A percentile compares a stretch with the other conserved stretches of the same genome.
phyloP scores from a whole-genome alignment of 345 rosid species.

The Psidium friedrichsthalianum region DNA sequence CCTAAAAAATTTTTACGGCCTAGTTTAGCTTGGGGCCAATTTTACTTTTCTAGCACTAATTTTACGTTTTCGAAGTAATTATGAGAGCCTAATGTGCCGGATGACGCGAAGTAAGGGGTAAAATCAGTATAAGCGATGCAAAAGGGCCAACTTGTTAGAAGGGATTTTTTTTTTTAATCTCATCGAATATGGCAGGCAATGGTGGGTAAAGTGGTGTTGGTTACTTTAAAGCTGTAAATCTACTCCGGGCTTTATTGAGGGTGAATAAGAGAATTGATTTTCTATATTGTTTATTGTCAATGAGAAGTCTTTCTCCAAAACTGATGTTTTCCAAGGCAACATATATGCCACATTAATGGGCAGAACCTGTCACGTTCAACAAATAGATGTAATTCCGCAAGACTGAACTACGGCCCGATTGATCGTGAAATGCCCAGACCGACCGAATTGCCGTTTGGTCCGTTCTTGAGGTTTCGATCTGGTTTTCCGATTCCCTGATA shows the following conservation, averaged over 20 bases:
- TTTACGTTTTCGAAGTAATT: neutral
- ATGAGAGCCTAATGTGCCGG: neutral
- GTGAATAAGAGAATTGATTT: neutral
- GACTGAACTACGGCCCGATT: no score
- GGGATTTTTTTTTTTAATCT: neutral
- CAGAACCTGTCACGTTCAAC: no score
- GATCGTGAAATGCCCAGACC: no score
- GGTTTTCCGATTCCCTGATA: no score
- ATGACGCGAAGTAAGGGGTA: neutral
- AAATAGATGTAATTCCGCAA: no score
- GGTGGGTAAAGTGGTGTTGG: neutral
- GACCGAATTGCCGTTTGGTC: no score
- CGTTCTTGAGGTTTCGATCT: no score
- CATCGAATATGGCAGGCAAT: neutral
- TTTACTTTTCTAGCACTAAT: neutral
- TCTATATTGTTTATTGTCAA: no score
- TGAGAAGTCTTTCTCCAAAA: no score
- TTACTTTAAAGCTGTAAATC: neutral
- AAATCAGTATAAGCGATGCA: neutral
- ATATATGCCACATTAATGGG: no score
- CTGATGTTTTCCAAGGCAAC: no score
- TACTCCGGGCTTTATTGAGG: neutral
- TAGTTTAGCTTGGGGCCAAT: neutral
- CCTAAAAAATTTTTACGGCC: neutral
- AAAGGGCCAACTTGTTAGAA: neutral